phyloP scores from a whole-genome alignment of 140 eudicot genomes.

The Stevia rebaudiana region DNA sequence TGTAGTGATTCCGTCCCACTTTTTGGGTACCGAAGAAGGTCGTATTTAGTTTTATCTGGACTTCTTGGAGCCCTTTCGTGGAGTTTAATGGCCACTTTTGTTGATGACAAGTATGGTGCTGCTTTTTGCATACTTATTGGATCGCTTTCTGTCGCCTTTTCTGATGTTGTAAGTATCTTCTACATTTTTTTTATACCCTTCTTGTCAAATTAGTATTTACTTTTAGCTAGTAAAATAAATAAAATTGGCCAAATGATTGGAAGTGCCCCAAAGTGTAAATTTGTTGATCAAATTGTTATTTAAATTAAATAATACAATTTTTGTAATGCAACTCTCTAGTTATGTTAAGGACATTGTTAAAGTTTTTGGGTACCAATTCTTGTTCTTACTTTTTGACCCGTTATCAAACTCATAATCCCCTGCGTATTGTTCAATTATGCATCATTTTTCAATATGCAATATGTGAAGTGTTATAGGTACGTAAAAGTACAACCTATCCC shows the following conservation, averaged over 20 bases:
- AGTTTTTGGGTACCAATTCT: neutral
- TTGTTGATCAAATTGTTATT: neutral
- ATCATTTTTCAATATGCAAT: neutral
- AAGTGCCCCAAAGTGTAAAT: neutral
- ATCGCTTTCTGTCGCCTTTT: constrained; percentile 95
- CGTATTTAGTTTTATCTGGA: constrained; percentile 86
- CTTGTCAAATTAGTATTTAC: neutral
- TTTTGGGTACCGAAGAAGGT: constrained; percentile 96
- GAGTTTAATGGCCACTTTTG: constrained; percentile 89
- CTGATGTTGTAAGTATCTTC: constrained; percentile 73
- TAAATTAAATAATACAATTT: neutral
- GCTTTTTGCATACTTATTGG: constrained; percentile 83
- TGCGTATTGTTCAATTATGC: constrained; percentile 10
- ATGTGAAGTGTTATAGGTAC: neutral
- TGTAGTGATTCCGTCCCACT: constrained; percentile 90
- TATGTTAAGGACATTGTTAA: neutral
- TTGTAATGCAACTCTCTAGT: neutral
- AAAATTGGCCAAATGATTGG: neutral
- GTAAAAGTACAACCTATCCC: too few species aligned
- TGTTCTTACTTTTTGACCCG: neutral
- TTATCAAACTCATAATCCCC: neutral
- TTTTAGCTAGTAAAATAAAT: neutral
- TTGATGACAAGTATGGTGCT: constrained; percentile 77
- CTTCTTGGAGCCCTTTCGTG: constrained; percentile 94
- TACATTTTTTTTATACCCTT: neutral